phyloP scores from a whole-genome alignment of 176 grass and related monocot genomes.

The Hsuehochloa calcarea region DNA sequence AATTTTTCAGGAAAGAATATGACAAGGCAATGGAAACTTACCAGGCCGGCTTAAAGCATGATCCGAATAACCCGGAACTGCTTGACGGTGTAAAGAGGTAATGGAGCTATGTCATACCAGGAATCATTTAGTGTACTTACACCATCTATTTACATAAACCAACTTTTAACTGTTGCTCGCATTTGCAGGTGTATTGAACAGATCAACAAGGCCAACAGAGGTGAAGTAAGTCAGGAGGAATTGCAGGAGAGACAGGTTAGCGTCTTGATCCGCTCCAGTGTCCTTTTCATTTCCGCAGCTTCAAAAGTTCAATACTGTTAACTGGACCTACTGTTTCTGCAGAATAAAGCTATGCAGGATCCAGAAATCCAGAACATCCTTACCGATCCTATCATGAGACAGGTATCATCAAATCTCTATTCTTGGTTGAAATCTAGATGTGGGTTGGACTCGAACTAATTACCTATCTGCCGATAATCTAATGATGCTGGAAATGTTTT shows the following conservation, averaged over 20 bases:
- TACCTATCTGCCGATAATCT: neutral
- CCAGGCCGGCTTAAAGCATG: constrained; percentile 91
- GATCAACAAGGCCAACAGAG: constrained; percentile 90
- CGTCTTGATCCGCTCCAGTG: neutral
- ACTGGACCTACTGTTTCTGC: constrained; percentile 31
- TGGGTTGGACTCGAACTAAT: neutral
- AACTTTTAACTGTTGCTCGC: neutral
- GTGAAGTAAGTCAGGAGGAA: constrained; percentile 89
- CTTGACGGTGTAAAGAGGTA: constrained; percentile 83
- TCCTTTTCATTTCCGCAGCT: neutral
- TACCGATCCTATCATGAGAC: constrained; percentile 91
- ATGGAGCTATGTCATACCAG: neutral
- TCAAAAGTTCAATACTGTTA: neutral
- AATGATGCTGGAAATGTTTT: neutral
- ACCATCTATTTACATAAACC: neutral
- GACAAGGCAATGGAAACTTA: constrained; percentile 96
- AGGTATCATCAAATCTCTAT: constrained; percentile 42
- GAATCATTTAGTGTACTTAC: neutral
- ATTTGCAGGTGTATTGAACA: constrained; percentile 79
- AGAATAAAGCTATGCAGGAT: constrained; percentile 96
- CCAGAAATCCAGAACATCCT: constrained; percentile 95
- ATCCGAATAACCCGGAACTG: constrained; percentile 83
- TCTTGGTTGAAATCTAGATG: neutral
- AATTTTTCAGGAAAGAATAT: constrained; percentile 99
- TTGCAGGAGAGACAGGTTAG: constrained; percentile 93